Evolutionary conservation across 2,329 filamentous ascomycete species (phyloP).

Genomic region (Dichotomopilus funicola): DNA sequence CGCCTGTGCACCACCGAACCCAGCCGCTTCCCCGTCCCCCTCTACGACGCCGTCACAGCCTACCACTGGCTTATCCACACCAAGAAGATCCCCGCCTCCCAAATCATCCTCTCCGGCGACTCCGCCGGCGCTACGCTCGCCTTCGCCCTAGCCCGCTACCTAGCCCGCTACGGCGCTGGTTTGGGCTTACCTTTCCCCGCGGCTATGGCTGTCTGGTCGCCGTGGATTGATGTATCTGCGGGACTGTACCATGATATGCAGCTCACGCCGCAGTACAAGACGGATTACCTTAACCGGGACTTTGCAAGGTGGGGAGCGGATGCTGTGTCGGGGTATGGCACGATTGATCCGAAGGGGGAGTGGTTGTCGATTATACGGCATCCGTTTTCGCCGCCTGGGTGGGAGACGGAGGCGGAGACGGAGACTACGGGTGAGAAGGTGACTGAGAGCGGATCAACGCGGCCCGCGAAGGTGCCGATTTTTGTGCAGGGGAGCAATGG

Average conservation of each 20-base stretch:
- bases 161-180: conserved; percentile 22
- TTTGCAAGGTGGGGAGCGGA: conserved; percentile 20
- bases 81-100: conserved; percentile 22
- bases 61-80: conserved; percentile 25
- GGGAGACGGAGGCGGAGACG: not conserved
- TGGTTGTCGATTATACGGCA: conserved; percentile 18
- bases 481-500: conserved; percentile 22
- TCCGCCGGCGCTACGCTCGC: conserved; percentile 29
- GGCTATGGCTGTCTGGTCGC: conserved; percentile 26
- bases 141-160: conserved; percentile 29
- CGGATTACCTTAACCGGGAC: conserved; percentile 20
- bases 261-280: conserved; percentile 15
- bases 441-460: too few relatives aligned
- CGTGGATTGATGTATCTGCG: conserved; percentile 18
- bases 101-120: conserved; percentile 31
- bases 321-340: conserved; percentile 10
- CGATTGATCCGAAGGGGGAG: conserved; percentile 7
- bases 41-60: conserved; percentile 30
- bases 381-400: conserved; percentile 10
- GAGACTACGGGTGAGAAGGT: too few relatives aligned
- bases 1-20: conserved; percentile 24
- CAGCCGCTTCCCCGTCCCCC: conserved; percentile 26
- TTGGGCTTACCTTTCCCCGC: conserved; percentile 21
- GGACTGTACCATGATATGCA: conserved; percentile 20
- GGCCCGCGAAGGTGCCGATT: conserved; percentile 11